Evolutionary conservation across 2,329 filamentous ascomycete species (phyloP).

Genomic region (Clarireedia monteithiana): DNA sequence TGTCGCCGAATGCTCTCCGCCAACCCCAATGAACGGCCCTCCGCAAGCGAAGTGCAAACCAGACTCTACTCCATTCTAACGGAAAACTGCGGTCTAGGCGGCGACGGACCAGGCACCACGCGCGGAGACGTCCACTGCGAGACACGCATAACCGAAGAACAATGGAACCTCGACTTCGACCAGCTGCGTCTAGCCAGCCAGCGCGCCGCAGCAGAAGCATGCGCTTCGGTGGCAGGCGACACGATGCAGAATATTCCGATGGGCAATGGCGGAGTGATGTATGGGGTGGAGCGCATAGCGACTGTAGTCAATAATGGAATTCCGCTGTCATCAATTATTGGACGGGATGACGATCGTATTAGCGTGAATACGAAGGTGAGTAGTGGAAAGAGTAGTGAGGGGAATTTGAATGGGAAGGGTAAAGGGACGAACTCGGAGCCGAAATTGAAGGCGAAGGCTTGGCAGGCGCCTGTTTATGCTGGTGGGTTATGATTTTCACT

Average conservation of each 20-base stretch:
- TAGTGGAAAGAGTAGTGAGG: conserved; percentile 20
- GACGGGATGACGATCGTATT: conserved; percentile 12
- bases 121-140: conserved; percentile 22
- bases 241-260: conserved; percentile 6
- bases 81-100: conserved; percentile 17
- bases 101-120: not conserved
- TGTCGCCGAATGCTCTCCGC: conserved; percentile 47
- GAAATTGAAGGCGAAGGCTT: conserved; percentile 33
- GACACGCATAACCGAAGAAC: conserved; percentile 8
- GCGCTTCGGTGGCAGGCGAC: conserved; percentile 20
- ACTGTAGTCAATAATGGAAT: conserved; percentile 10
- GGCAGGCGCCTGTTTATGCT: conserved; percentile 35
- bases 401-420: conserved; percentile 22
- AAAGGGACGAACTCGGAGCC: conserved; percentile 22
- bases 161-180: conserved; percentile 24
- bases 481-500: conserved; percentile 20
- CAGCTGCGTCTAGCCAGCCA: conserved; percentile 25
- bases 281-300: conserved; percentile 18
- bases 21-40: conserved; percentile 45
- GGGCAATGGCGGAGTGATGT: conserved; percentile 19
- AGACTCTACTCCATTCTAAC: conserved; percentile 45
- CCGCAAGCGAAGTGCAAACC: conserved; percentile 44
- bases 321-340: conserved; percentile 2
- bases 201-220: conserved; percentile 26
- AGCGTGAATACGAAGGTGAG: conserved; percentile 22